phyloP scores from a whole-genome alignment of 2,329 filamentous ascomycete genomes.

The Beauveria varroae region DNA sequence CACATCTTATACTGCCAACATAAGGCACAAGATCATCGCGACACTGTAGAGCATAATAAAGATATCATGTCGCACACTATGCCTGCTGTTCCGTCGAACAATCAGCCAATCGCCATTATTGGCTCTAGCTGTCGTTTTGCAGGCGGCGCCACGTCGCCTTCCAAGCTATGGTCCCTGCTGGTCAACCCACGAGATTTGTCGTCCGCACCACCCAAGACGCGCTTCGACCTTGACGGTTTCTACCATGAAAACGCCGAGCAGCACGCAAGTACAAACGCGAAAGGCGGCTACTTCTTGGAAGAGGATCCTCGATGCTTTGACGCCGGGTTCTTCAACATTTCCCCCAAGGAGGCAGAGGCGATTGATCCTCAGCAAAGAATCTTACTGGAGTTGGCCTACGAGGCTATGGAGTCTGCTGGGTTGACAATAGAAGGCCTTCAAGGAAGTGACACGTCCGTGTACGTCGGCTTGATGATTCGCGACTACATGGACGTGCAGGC shows the following conservation, averaged over 20 bases:
- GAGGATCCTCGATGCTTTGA: constrained; percentile 17
- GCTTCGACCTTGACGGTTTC: constrained; percentile 18
- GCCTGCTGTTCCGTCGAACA: no score
- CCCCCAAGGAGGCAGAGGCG: constrained; percentile 16
- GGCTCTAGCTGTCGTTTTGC: constrained; percentile 34
- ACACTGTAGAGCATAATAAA: no score
- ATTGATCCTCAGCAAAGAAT: constrained; percentile 24
- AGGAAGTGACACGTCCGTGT: neutral
- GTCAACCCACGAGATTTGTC: constrained; percentile 16
- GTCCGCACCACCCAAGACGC: constrained; percentile 15
- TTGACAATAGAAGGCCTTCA: neutral
- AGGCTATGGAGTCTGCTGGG: constrained; percentile 16
- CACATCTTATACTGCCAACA: no score
- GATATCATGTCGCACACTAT: no score
- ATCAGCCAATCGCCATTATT: constrained; percentile 34
- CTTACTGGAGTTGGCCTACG: constrained; percentile 24
- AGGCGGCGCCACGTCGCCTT: constrained; percentile 25
- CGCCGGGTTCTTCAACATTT: constrained; percentile 18
- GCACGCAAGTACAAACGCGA: constrained; percentile 13
- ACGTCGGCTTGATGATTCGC: constrained; percentile 3
- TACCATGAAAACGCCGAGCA: constrained; percentile 19
- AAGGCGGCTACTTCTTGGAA: constrained; percentile 21
- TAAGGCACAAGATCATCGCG: no score
- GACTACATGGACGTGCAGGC: neutral
- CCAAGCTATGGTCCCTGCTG: constrained; percentile 30